Percentiles rank a stretch among this genome's conserved stretches.
These are phyloP conservation scores for Leccinum variicolor DNA, from an alignment of 768 basidiomycete genomes.

Conservation along the genomic window DNA sequence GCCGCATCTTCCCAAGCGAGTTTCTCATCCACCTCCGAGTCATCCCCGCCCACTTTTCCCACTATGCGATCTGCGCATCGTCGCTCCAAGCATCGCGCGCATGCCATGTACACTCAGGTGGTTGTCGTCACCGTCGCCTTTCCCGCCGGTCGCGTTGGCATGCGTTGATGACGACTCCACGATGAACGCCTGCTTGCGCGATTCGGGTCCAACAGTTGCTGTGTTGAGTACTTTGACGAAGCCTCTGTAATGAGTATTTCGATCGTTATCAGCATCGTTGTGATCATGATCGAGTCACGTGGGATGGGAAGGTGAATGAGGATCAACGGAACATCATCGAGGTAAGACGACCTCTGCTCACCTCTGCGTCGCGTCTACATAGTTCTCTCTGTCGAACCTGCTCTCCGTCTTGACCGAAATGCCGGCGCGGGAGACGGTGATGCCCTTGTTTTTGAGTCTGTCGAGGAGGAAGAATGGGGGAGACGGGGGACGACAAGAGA, in stretches of 20 bases:
- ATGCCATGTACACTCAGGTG: not conserved
- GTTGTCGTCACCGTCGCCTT: not conserved
- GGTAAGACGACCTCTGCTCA: constrained; percentile 21
- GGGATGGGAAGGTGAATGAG: not conserved
- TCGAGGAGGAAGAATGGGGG: not conserved
- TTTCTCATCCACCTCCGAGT: not conserved
- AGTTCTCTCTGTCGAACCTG: constrained; percentile 57
- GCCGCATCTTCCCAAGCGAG: not conserved
- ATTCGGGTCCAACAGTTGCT: constrained; percentile 34
- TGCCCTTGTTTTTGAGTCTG: constrained; percentile 50
- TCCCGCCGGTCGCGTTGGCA: not conserved
- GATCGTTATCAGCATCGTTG: no score
- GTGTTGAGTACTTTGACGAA: constrained; percentile 51
- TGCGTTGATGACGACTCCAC: not conserved
- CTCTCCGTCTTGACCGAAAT: constrained; percentile 63
- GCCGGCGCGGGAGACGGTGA: constrained; percentile 55
- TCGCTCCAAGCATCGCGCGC: not conserved
- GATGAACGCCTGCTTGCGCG: constrained; percentile 10
- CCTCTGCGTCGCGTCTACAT: constrained; percentile 75
- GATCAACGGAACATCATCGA: not conserved
- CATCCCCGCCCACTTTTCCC: not conserved
- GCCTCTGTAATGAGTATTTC: constrained; percentile 29
- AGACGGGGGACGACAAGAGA: not conserved
- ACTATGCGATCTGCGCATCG: constrained; percentile 6
- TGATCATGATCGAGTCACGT: not conserved